A percentile compares a stretch with the other conserved stretches of the same genome.
phyloP scores from a whole-genome alignment of 2,329 filamentous ascomycete genomes.

The Alternaria arborescens region DNA sequence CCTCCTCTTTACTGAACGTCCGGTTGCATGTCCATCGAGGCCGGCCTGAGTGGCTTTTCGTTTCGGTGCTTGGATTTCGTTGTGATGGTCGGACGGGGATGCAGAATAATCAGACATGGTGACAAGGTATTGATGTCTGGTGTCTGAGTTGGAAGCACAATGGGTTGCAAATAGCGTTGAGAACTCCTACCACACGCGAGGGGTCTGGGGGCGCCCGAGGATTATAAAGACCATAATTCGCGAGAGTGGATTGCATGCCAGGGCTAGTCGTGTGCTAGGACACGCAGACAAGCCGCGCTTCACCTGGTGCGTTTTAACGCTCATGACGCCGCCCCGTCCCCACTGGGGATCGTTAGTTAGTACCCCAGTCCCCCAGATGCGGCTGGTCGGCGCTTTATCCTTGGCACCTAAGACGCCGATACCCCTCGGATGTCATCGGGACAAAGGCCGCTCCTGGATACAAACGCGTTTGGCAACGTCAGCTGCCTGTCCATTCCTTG shows the following conservation, averaged over 20 bases:
- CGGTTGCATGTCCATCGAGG: constrained; percentile 58
- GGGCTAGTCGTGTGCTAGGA: constrained; percentile 40
- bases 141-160: constrained; percentile 23
- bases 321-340: constrained; percentile 47
- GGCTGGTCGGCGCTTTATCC: constrained; percentile 42
- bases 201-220: constrained; percentile 34
- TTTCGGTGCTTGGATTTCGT: constrained; percentile 57
- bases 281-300: constrained; percentile 42
- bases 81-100: constrained; percentile 46
- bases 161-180: constrained; percentile 21
- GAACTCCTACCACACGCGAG: constrained; percentile 31
- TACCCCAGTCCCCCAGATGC: constrained; percentile 51
- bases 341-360: constrained; percentile 45
- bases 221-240: constrained; percentile 47
- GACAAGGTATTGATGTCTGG: constrained; percentile 23
- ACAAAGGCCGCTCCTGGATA: constrained; percentile 31
- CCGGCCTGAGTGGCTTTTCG: constrained; percentile 66
- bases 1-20: constrained; percentile 76
- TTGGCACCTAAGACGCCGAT: constrained; percentile 40
- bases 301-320: constrained; percentile 43
- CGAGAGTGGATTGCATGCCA: constrained; percentile 43
- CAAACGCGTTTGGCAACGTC: constrained; percentile 33
- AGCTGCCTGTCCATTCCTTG: constrained; percentile 28
- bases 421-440: constrained; percentile 46
- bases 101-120: constrained; percentile 52